Base-by-base conservation (phyloP, 192 early-diverging fungal species). In the Entomortierella lignicola region DNA sequence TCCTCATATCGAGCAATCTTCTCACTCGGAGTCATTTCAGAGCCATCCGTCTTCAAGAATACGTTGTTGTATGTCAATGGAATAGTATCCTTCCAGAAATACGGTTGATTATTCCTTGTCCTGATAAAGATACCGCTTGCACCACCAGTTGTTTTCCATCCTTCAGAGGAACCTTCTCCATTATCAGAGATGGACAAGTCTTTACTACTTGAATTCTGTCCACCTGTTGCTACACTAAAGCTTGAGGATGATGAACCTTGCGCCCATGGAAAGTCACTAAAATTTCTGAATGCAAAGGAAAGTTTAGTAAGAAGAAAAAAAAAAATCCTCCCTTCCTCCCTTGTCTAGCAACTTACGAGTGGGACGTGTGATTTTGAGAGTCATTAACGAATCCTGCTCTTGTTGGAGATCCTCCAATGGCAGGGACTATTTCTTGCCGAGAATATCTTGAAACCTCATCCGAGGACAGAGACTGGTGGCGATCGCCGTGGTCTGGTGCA, bases 51-150 rank as follows among this genome's bases (percentile, higher is more conserved):
- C 4, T 63, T 51, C 44, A 68, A 27, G 42, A 82, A 82, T 13
- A 71, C 42, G 30, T 75, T 71, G 26, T 52, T 27, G 54, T 64
- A 63, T 2, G 66, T 69, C 43, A 72, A 29, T n/a, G 65, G 66
- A 42, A 64, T 54, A 11, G 55, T 61, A 25, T 44, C 44, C 39
- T 30, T 69, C 74, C 74, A 77, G 21, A 62, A 64, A 8, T 63
- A n/a, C 23, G 64, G 54, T 32, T 32, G 15, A 12, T 57, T 55
- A 27, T 54, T 55, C 25, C 51, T 57, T 34, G 42, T 41, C 1
- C 66, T 47, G 39, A 69, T 77, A 30, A 34, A 31, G n/a, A 56
- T 66, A 43, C 68, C 73, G 27, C 50, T 43, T 34, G n/a, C 23
- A 25, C 21, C 12, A 31, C 20, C 63, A 18, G 2, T 44, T 34